Conservation (phyloP, 352 stramenopile genomes). For the Phytophthora rubi region DNA sequence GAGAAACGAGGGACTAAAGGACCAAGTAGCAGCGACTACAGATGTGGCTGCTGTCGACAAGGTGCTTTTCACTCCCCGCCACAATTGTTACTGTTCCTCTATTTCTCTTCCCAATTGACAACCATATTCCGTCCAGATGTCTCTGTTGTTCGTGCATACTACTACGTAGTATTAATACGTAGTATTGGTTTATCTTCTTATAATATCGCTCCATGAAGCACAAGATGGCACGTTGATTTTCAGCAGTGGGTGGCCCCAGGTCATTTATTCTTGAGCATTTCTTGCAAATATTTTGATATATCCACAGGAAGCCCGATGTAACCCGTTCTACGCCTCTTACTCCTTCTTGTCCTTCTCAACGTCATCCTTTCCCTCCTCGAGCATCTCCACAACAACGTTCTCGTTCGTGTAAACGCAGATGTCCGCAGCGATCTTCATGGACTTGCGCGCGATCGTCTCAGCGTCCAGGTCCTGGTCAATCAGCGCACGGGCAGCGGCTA, state of each 20-base stretch:
- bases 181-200: too few relatives aligned
- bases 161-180: too few relatives aligned
- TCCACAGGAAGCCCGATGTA: slow-evolving; percentile 3
- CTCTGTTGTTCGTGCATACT: too few relatives aligned
- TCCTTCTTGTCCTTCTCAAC: slow-evolving; percentile 40
- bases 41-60: slow-evolving; percentile 11
- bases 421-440: slow-evolving; percentile 97
- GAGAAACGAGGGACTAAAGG: slow-evolving; percentile 14
- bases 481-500: slow-evolving; percentile 95
- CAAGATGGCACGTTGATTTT: neutral
- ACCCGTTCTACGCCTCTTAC: slow-evolving; percentile 25
- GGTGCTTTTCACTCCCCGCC: too few relatives aligned
- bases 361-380: slow-evolving; percentile 64
- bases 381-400: slow-evolving; percentile 95
- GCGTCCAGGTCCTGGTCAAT: slow-evolving; percentile 95
- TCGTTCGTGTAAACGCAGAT: slow-evolving; percentile 99
- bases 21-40: neutral
- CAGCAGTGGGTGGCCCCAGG: neutral
- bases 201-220: neutral
- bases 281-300: slow-evolving; percentile 6
- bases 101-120: slow-evolving; percentile 12
- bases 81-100: neutral
- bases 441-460: slow-evolving; percentile 93
- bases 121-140: too few relatives aligned
- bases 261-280: slow-evolving; percentile 24